Evolutionary conservation across 495 filamentous ascomycete genomes (phyloP), one percentile per base, ranked within the genome.

Genomic region (Penicillium bialowiezense): DNA sequence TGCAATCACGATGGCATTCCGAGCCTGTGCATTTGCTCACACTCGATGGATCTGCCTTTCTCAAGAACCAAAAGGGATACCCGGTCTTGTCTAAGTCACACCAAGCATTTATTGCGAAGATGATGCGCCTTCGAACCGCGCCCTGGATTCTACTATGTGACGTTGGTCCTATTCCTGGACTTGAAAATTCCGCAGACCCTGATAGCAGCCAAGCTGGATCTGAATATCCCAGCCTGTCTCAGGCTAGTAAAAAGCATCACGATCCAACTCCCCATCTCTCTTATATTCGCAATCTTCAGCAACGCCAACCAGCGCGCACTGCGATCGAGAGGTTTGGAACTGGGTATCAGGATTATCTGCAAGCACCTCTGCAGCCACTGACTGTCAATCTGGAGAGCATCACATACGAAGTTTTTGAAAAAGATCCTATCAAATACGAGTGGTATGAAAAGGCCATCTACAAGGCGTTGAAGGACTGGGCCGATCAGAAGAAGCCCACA

Each of bases 371-470:
- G 31, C 95, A 99, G 60, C 93, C 93, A 1, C 77, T 99, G 15
- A 88, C 93, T 0, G 93, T 97, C 67, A 97, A 99, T 54, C 78
- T 99, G 19, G 93, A 99, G 62, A 93, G 88, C 39, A 87, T 95
- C 44, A 99, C 93, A 1, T 99, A 99, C 64, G 93, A 99, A 65
- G 91, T 97, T 7, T 99, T 99, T 60, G 93, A 99, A 66, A 95
- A 93, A 54, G 95, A 97, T 50, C 93, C 93, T 0, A 85, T 97
- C 64, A 99, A 99, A 67, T 99, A 99, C 64, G 85, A 91, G 42
- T 91, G 90, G 75, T 99, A 99, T 64, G 90, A 96, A 63, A 70
- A 76, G 14, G 93, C 93, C 31, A 89, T 97, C 41, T 75, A 78
- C 1, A 78, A 86, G 48, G 92, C 93, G 0, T 78, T 99, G 50